phyloP scores from a whole-genome alignment of 1,284 basidiomycete species.

The Ustilago xerochloae region DNA sequence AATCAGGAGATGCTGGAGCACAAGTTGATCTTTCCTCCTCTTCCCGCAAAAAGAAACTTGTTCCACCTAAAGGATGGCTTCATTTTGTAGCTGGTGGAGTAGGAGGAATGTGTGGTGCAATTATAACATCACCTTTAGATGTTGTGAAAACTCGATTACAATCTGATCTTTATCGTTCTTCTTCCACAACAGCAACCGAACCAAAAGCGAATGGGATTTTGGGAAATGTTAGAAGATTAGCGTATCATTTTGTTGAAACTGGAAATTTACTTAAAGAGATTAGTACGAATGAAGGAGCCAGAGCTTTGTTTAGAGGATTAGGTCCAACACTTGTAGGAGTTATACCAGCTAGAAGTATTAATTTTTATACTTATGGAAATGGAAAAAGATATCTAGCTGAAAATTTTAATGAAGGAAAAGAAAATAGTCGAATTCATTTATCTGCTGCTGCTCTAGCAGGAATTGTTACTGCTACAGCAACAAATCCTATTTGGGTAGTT shows the following conservation, averaged over 20 bases:
- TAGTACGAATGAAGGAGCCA: conserved; percentile 82
- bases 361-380: conserved; percentile 98
- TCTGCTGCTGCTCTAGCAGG: conserved; percentile 83
- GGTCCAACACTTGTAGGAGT: conserved; percentile 94
- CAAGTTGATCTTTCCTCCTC: conserved; percentile 43
- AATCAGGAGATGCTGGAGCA: conserved; percentile 35
- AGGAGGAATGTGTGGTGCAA: conserved; percentile 97
- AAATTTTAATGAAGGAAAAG: conserved; percentile 80
- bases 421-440: conserved; percentile 87
- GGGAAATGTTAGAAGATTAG: conserved; percentile 72
- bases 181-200: conserved; percentile 13
- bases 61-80: conserved; percentile 67
- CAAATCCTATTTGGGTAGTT: conserved; percentile 98
- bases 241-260: conserved; percentile 96
- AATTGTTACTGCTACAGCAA: conserved; percentile 85
- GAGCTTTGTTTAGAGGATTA: conserved; percentile 92
- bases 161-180: conserved; percentile 82
- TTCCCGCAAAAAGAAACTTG: conserved; percentile 13
- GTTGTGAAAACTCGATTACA: conserved; percentile 98
- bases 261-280: conserved; percentile 77
- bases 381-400: conserved; percentile 90
- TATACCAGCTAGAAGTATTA: conserved; percentile 88
- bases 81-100: conserved; percentile 73
- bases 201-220: conserved; percentile 17
- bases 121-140: conserved; percentile 96